Evolutionary conservation across 192 early-diverging fungal genomes (phyloP), one percentile per base, ranked within the genome.

Genomic region (Chytriomyces hyalinus): DNA sequence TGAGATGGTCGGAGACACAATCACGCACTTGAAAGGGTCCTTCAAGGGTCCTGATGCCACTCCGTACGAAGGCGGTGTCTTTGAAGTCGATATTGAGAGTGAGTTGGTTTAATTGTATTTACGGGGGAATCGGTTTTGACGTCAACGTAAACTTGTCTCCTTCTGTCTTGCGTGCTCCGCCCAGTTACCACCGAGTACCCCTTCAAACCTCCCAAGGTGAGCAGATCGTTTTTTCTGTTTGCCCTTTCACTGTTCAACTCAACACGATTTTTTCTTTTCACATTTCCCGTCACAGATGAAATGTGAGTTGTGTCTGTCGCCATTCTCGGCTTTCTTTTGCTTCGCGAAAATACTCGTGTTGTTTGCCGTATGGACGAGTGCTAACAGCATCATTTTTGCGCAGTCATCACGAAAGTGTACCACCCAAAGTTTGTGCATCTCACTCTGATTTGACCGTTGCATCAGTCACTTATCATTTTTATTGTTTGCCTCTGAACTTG

Each of bases 11-110:
- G 50, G 51, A 6, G 78, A 79, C 63, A 79, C 15, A 28, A 64
- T 79, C 45, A 77, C 66, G 17, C 84, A 84, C 63, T 66, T 86
- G 49, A 78, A 78, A 51, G 86, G 85, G 22, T 66, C 73, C 13
- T 85, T 88, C 61, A 80, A 78, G 61, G 87, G 87, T 24, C 87
- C 87, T 51, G 68, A 76, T 11, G 85, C 67, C 6, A 88, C 85
- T 43, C 82, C 82, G 26, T 88, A 88, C 76, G 82, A 85, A 75
- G 84, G 84, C 49, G 71, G 69, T 6, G 51, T 61, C 28, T 70
- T 65, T 53, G 73, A 73, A 62, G 63, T 73, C 51, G 74, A 73
- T 28, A 70, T 74, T 69, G 50, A 76, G 46, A 69, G 76, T 80
- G 26, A 67, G 49, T 73, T n/a, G 13, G 45, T 68, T 66, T 61